Conservation (phyloP, 371 early-diverging fungal genomes). For the Mucor indicus region DNA sequence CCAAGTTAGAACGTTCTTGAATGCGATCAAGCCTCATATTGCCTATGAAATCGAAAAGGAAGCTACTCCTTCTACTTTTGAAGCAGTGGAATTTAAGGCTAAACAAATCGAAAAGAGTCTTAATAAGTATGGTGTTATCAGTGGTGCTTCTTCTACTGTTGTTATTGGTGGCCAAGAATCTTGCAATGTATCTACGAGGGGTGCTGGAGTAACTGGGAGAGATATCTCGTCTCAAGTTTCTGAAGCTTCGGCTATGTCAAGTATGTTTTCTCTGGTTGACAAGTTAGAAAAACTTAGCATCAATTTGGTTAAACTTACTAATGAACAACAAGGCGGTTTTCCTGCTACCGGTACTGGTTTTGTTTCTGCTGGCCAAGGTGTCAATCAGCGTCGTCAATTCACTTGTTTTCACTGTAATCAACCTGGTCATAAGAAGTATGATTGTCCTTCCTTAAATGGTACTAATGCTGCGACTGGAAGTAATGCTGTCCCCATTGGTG, state of each 20-base stretch:
- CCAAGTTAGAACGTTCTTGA: conserved; percentile 10
- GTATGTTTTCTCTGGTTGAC: background rate
- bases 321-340: too few species aligned
- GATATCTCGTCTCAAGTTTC: background rate
- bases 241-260: background rate
- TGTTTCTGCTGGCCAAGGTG: too few species aligned
- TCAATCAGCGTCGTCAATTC: background rate
- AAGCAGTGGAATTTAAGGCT: background rate
- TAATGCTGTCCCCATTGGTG: background rate
- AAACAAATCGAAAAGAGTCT: conserved; percentile 1
- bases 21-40: conserved; percentile 2
- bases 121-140: background rate
- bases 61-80: background rate
- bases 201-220: too few species aligned
- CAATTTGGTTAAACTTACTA: conserved; percentile 4
- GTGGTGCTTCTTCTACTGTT: background rate
- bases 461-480: background rate
- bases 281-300: conserved; percentile 8
- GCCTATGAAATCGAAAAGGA: conserved; percentile 12
- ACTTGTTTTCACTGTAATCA: background rate
- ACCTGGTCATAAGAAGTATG: background rate
- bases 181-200: too few species aligned
- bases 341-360: too few species aligned
- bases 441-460: background rate
- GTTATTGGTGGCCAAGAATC: background rate